Base-by-base conservation (phyloP, 129 eudicot genomes). In the Flaveria ramosissima region DNA sequence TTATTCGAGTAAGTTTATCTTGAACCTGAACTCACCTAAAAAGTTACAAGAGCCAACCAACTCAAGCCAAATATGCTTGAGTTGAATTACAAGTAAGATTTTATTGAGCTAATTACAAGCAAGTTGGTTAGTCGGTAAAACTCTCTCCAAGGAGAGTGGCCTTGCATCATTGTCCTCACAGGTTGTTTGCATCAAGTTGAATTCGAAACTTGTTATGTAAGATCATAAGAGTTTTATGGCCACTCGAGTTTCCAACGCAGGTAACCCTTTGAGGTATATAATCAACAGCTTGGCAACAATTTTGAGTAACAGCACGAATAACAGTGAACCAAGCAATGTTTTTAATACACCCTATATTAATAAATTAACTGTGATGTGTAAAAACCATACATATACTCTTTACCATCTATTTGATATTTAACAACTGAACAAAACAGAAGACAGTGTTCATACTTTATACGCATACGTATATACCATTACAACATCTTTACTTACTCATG, bases 401-500 rank as follows among this genome's bases (percentile, higher is more conserved):
- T 32, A 63, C 17, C 71, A 65, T 39, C 26, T 66, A n/a, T 6
- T 7, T 64, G 24, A 41, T n/a, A 66, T 9, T 17, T 66, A 3
- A 39, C 50, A 66, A 39, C 71, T 14, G 64, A 48, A 17, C 24
- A 27, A 51, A 21, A 65, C 7, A 79, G 47, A 63, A 27, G 50
- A 51, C 46, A 50, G 48, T 19, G 50, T 50, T 61, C 21, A 43
- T 16, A 7, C 2, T 61, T 56, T 9, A 20, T 63, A 48, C 19
- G 20, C 39, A 21, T 59, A 9, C 48, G 20, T 71, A 65, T 23
- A 56, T 56, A 15, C 53, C 50, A 51, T 41, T 72, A 39, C 47
- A 26, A 3, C n/a, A 30, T 2, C 43, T 46, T 71, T 51, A 77
- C 81, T 77, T 68, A 16, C 68, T 78, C 41, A 84, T 76, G 78